Evolutionary conservation across 805 yeast species (phyloP).

Genomic region (Lipomyces orientalis): DNA sequence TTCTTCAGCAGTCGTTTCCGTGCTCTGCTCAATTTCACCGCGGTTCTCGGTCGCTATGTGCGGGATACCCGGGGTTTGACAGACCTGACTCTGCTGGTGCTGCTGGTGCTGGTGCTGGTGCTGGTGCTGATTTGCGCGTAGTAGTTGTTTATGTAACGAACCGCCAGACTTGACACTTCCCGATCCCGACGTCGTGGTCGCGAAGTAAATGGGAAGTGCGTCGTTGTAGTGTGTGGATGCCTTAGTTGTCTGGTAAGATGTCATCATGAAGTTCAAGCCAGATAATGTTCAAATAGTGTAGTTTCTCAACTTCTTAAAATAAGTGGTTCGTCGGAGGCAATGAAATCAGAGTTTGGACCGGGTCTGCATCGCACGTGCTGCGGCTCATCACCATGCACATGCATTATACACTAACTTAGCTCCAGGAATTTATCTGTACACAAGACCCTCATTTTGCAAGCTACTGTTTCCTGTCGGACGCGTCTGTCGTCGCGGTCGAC

Average conservation of each 20-base stretch:
- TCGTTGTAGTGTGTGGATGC: constrained; percentile 35
- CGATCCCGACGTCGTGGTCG: constrained; percentile 13
- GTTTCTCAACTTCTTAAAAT: too few species aligned
- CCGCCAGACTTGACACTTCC: constrained; percentile 9
- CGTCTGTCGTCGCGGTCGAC: too few species aligned
- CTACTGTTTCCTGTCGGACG: too few species aligned
- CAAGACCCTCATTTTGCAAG: background rate
- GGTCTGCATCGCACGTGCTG: background rate
- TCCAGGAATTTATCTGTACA: background rate
- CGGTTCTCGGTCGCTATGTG: background rate
- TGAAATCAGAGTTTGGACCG: too few species aligned
- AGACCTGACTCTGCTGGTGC: constrained; percentile 4
- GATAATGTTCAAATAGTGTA: too few species aligned
- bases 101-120: constrained; percentile 17
- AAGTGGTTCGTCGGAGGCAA: too few species aligned
- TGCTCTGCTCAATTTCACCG: background rate
- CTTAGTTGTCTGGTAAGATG: constrained; percentile 32
- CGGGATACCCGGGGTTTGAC: background rate
- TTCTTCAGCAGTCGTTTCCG: constrained; percentile 7
- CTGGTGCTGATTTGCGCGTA: constrained; percentile 7
- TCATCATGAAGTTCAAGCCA: constrained; percentile 10
- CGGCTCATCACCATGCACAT: too few species aligned
- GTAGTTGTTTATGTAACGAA: constrained; percentile 18
- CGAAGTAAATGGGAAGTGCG: constrained; percentile 31
- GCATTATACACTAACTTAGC: too few species aligned